phyloP scores from a whole-genome alignment of 768 basidiomycete species.

The Coprinopsis strossmayeri region DNA sequence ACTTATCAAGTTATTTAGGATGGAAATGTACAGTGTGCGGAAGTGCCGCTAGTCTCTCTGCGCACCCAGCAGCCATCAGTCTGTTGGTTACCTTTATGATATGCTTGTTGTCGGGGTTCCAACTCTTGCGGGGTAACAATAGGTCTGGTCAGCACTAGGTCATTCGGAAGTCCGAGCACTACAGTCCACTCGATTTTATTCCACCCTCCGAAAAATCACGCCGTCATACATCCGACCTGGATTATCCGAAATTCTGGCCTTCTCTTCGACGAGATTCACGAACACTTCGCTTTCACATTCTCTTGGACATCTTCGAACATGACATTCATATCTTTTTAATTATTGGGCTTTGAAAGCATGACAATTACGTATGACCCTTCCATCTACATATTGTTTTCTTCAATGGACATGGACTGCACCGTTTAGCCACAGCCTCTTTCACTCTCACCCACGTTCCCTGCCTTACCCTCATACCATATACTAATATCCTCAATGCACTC shows the following conservation, averaged over 20 bases:
- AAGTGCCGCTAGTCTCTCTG: conserved; percentile 28
- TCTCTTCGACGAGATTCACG: not conserved
- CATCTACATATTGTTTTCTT: not conserved
- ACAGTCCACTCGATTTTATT: not conserved
- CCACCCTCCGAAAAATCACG: not conserved
- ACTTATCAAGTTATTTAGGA: conserved; percentile 25
- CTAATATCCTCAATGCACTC: too few species aligned
- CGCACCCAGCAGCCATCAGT: conserved; percentile 52
- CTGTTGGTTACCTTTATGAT: conserved; percentile 52
- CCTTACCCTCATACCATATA: too few species aligned
- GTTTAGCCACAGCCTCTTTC: not conserved
- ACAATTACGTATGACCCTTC: not conserved
- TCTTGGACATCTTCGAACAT: not conserved
- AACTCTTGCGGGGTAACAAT: conserved; percentile 32
- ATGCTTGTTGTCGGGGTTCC: conserved; percentile 61
- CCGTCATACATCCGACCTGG: not conserved
- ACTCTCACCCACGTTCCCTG: too few species aligned
- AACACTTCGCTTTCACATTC: not conserved
- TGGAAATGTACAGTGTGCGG: conserved; percentile 51
- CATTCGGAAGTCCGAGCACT: not conserved
- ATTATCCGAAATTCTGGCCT: not conserved
- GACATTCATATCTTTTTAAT: not conserved
- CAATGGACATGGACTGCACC: conserved; percentile 18
- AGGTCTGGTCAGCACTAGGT: not conserved
- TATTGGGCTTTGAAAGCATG: not conserved